Conservation (phyloP, 2,329 filamentous ascomycete species). For the Zasmidium cellare region DNA sequence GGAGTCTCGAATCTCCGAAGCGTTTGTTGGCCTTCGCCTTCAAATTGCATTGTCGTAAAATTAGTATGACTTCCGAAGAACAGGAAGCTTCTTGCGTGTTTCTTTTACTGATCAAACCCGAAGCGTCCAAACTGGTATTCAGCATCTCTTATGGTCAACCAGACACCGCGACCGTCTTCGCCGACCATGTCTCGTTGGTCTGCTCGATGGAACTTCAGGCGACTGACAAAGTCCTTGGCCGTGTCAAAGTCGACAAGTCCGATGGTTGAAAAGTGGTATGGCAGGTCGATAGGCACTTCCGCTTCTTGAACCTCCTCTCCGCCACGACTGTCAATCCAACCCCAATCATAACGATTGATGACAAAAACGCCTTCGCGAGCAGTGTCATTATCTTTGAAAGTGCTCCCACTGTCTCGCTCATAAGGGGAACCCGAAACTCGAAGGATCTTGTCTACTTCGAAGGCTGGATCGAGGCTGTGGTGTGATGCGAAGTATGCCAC, state of each 20-base stretch:
- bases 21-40: neutral
- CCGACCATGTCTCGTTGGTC: neutral
- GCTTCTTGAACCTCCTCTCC: neutral
- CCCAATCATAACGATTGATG: neutral
- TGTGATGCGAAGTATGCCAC: neutral
- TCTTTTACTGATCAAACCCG: neutral
- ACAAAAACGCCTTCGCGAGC: neutral
- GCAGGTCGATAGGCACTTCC: neutral
- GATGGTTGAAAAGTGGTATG: neutral
- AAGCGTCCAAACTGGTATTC: neutral
- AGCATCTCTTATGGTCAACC: neutral
- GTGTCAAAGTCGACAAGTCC: neutral
- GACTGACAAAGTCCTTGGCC: neutral
- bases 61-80: neutral
- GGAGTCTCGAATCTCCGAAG: neutral
- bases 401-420: neutral
- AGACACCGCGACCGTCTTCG: neutral
- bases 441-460: neutral
- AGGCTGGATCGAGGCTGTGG: neutral
- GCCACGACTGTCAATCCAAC: neutral
- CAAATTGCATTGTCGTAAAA: neutral
- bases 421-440: neutral
- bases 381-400: neutral
- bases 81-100: neutral
- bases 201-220: neutral